Evolutionary conservation across 306 rosid genomes (phyloP), one percentile per base, ranked within the genome.

Genomic region (Cicer arietinum): DNA sequence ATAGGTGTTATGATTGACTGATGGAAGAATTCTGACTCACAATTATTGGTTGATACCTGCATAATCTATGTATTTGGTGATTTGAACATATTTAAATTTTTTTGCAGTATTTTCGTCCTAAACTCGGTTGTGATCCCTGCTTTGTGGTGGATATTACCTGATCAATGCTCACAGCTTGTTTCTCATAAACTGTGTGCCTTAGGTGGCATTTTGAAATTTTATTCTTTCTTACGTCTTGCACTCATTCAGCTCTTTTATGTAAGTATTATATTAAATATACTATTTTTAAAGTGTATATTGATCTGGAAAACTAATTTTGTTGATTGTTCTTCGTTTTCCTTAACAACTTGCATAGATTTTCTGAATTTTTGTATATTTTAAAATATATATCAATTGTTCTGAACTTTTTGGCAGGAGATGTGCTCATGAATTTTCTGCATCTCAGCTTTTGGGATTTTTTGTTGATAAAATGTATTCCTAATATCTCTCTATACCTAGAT

Each of bases 181-280:
- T 85, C 97, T 81, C 91, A 79, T 75, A 40, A 79, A 44, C 12
- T 65, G 12, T 85, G 92, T 72, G 72, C 79, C 41, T 77, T 85
- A 79, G 85, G 70, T 48, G 81, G 84, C 79, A 74, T 74, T 75
- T 81, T 84, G 60, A 81, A 80, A 79, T 85, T 94, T 78, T 90
- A 90, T 81, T 88, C 92, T 75, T 65, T 85, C 91, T 82, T 90
- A 40, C 96, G 90, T 63, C 70, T 51, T 66, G 85, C 86, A 69
- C 90, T 94, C 73, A 35, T 89, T 75, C 89, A 89, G 45, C 85
- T 91, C 77, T 91, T 91, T 78, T 91, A 94, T 77, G 96, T 94
- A 86, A 93, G 98, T 60, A 60, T 85, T 25, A 25, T 2, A 68
- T 46, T 14, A 39, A 73, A 9, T 62, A 7, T 18, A 37, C 30